Base-by-base conservation (phyloP, 805 yeast genomes). In the Phaffomyces thermotolerans region DNA sequence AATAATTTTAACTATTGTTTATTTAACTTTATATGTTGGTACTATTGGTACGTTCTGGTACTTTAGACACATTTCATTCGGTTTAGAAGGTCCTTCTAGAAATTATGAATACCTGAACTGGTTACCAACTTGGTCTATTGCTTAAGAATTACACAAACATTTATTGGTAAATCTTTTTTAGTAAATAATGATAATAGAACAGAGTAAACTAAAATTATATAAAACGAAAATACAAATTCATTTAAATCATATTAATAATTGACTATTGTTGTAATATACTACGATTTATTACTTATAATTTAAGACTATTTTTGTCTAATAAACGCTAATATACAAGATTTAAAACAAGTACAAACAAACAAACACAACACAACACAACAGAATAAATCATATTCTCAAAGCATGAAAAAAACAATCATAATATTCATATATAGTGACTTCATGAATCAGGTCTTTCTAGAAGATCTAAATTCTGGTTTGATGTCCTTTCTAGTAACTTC, bases 41-140 rank as follows among this genome's bases (percentile, higher is more conserved):
- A 74, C 80, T 10, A 57, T 75, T 36, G 74, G 71, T 3, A 66
- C 72, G 9, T 85, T 84, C 69, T 73, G 76, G 71, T 65, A 75
- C 52, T 80, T 78, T 51, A 68, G 78, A 49, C 81, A 80, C 48
- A 63, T 83, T 15, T 71, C 86, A 29, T 73, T 79, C 47, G 95
- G 95, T 43, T 76, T 85, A 83, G 64, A 52, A 9, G 80, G 81
- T 9, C 66, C 71, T 30, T 52, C 65, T 7, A 44, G 50, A 1
- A 50, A 69, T 6, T 78, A 60, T 50, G 52, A 52, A 27, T 65
- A 76, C 53, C 55, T 78, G 57, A 65, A 73, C 48, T 73, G 78
- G 79, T 58, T 75, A 29, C 52, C 62, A 34, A 47, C 66, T 9
- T 76, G 81, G 81, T 65, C 66, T 56, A 63, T 73, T 41, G 63